Conservation (phyloP, 2,329 filamentous ascomycete species). For the Aspergillus intermedius region DNA sequence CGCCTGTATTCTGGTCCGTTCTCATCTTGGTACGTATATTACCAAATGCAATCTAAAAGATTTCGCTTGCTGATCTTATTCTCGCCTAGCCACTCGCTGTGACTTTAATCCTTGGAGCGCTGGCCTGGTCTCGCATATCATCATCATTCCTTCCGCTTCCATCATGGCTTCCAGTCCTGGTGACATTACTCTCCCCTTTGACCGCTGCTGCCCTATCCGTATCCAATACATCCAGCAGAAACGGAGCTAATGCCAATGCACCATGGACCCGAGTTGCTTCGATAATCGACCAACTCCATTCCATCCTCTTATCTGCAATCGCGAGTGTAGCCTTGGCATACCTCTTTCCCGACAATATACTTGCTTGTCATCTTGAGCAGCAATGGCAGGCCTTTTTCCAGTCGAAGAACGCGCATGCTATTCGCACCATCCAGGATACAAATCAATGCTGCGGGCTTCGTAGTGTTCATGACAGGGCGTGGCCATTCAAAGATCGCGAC, state of each 20-base stretch:
- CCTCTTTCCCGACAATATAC: slow-evolving; percentile 18
- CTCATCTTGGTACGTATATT: not conserved
- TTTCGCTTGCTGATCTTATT: not conserved
- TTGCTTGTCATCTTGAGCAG: slow-evolving; percentile 23
- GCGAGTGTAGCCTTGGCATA: slow-evolving; percentile 25
- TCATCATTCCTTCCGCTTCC: slow-evolving; percentile 20
- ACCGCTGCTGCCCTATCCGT: slow-evolving; percentile 7
- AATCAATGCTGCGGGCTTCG: slow-evolving; percentile 31
- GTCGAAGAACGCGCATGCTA: slow-evolving; percentile 22
- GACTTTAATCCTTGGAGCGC: slow-evolving; percentile 13
- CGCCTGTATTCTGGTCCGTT: not conserved
- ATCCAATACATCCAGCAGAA: not conserved
- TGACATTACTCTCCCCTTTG: slow-evolving; percentile 15
- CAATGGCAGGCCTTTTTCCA: slow-evolving; percentile 28
- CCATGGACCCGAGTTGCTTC: slow-evolving; percentile 2
- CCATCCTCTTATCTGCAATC: slow-evolving; percentile 21
- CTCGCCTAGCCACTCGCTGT: not conserved
- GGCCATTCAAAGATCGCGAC: slow-evolving; percentile 30
- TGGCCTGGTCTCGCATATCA: slow-evolving; percentile 22
- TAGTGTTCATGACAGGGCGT: slow-evolving; percentile 31
- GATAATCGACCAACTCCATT: slow-evolving; percentile 14
- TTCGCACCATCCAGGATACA: slow-evolving; percentile 28
- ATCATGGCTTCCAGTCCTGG: slow-evolving; percentile 15
- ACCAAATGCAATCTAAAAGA: not conserved
- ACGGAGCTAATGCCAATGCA: not conserved